phyloP scores from a whole-genome alignment of 2,329 filamentous ascomycete species.

The Alternaria rosae region DNA sequence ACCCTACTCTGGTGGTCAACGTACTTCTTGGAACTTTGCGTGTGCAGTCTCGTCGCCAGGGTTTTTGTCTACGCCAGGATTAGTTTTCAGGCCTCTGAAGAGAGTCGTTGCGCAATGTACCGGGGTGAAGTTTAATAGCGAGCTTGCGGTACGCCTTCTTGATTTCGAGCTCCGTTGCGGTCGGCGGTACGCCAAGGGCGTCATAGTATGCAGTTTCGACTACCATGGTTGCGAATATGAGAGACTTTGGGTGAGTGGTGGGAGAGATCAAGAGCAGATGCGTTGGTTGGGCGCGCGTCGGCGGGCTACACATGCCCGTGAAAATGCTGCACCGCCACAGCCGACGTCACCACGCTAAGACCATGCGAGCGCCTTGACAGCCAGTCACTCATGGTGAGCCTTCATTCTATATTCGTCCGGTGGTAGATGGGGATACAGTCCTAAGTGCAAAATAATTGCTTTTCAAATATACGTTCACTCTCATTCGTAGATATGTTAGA shows the following conservation, averaged over 20 bases:
- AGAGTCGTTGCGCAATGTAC: conserved; percentile 55
- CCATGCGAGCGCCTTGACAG: not conserved
- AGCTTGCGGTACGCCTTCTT: conserved; percentile 94
- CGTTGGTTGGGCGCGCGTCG: conserved; percentile 30
- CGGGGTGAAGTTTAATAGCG: conserved; percentile 91
- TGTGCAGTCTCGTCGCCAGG: conserved; percentile 93
- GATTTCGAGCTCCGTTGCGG: conserved; percentile 89
- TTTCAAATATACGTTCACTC: conserved; percentile 13
- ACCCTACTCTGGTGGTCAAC: conserved; percentile 21
- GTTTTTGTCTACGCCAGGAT: conserved; percentile 79
- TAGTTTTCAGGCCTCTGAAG: conserved; percentile 9
- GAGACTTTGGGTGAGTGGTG: conserved; percentile 5
- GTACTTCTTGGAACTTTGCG: conserved; percentile 89
- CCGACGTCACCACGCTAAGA: conserved; percentile 29
- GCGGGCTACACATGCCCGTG: conserved; percentile 18
- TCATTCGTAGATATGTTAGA: conserved; percentile 36
- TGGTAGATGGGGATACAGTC: not conserved
- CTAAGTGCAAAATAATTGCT: not conserved
- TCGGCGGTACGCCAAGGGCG: conserved; percentile 81
- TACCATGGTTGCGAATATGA: conserved; percentile 66
- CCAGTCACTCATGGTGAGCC: not conserved
- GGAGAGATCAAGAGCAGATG: conserved; percentile 16
- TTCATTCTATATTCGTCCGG: not conserved
- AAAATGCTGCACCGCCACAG: conserved; percentile 28
- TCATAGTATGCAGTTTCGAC: conserved; percentile 91